Evolutionary conservation across 768 basidiomycete genomes (phyloP).

Genomic region (Mycena vitilis): DNA sequence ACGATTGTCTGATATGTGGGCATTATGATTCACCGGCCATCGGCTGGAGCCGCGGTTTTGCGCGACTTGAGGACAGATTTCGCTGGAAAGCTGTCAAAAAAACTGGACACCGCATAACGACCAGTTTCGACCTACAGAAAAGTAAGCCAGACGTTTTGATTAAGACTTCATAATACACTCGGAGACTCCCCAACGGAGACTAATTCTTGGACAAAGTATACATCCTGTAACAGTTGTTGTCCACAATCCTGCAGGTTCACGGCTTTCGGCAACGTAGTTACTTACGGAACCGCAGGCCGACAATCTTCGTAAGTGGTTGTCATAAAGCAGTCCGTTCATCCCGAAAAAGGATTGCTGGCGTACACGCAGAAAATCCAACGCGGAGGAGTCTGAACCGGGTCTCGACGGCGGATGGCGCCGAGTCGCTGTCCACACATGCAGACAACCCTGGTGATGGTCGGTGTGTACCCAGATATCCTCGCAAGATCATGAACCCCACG

Average conservation of each 20-base stretch:
- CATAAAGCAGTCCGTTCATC: conserved; percentile 5
- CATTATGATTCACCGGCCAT: neutral
- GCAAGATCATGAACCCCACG: neutral
- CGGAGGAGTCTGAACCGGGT: too few relatives aligned
- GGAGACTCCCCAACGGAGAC: conserved; percentile 22
- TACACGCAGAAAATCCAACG: conserved; percentile 4
- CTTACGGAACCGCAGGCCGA: conserved; percentile 20
- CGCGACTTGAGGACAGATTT: neutral
- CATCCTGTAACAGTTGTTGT: conserved; percentile 1
- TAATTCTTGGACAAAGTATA: conserved; percentile 22
- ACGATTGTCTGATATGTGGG: conserved; percentile 5
- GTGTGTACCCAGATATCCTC: neutral
- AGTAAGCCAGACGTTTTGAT: conserved; percentile 20
- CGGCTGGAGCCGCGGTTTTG: neutral
- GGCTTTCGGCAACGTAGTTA: conserved; percentile 9
- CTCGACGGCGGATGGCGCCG: too few relatives aligned
- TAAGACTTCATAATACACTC: conserved; percentile 13
- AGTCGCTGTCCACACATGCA: neutral
- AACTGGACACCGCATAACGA: conserved; percentile 30
- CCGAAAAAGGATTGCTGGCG: neutral
- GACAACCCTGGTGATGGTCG: neutral
- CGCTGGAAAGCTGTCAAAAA: conserved; percentile 29
- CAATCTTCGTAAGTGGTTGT: neutral
- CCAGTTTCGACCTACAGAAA: conserved; percentile 17
- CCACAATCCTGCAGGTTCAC: conserved; percentile 1